Percentiles rank a stretch among this genome's conserved stretches.
These are phyloP conservation scores for Ophiostoma sp. DNA, from an alignment of 2,329 filamentous ascomycete species.

Conservation along the genomic window DNA sequence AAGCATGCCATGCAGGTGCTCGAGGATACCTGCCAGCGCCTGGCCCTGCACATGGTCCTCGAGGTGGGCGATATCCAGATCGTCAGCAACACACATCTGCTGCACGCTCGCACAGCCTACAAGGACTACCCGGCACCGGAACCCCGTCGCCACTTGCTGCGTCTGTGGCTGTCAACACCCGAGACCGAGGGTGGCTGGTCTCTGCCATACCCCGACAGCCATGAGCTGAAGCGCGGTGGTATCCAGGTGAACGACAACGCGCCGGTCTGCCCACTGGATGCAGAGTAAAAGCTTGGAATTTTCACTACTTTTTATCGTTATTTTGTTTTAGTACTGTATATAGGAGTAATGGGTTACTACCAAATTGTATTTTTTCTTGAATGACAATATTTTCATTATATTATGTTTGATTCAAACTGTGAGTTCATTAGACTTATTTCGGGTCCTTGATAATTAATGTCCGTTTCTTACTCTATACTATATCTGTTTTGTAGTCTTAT, in stretches of 20 bases:
- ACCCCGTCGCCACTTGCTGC: constrained; percentile 71
- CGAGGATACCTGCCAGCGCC: constrained; percentile 67
- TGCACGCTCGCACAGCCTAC: constrained; percentile 79
- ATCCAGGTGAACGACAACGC: constrained; percentile 80
- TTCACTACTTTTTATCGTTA: not conserved
- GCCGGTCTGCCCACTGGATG: constrained; percentile 70
- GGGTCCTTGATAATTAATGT: no score
- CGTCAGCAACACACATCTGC: constrained; percentile 69
- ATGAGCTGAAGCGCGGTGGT: constrained; percentile 80
- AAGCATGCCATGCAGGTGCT: constrained; percentile 61
- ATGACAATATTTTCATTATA: not conserved
- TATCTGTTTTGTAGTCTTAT: no score
- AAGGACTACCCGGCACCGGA: constrained; percentile 58
- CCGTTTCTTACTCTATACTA: no score
- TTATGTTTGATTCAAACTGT: no score
- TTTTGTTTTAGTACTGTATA: constrained; percentile 4
- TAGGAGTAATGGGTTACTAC: constrained; percentile 10
- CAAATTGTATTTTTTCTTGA: not conserved
- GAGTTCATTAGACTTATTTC: no score
- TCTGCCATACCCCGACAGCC: constrained; percentile 73
- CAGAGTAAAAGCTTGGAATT: constrained; percentile 57
- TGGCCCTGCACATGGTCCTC: constrained; percentile 77
- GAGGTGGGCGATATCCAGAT: constrained; percentile 88
- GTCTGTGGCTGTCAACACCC: constrained; percentile 78
- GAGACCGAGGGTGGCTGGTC: constrained; percentile 80